These are phyloP conservation scores for Dunaliella sp. DNA, from an alignment of 139 green algal species.

Conservation along the genomic window DNA sequence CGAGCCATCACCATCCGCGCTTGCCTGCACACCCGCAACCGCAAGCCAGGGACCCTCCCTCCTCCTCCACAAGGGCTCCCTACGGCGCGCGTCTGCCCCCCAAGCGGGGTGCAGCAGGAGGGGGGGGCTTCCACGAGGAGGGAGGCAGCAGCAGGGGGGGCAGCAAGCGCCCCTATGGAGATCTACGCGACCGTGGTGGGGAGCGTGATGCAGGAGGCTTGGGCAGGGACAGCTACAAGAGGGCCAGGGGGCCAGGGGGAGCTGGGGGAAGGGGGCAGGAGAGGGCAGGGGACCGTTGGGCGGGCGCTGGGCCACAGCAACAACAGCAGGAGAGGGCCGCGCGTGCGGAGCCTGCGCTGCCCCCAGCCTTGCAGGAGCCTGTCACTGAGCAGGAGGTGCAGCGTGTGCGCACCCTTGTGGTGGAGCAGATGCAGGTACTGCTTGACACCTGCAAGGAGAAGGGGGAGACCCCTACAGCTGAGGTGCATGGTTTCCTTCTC, in stretches of 20 bases:
- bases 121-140: background rate
- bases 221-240: background rate
- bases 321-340: background rate
- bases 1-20: no score
- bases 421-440: constrained; percentile 1
- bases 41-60: no score
- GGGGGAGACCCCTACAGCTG: background rate
- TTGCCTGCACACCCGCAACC: no score
- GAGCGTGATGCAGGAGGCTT: background rate
- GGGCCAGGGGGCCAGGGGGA: background rate
- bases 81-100: background rate
- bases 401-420: constrained; percentile 1
- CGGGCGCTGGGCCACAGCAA: no score
- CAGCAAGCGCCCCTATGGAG: background rate
- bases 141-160: background rate
- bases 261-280: background rate
- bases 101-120: background rate
- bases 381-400: background rate
- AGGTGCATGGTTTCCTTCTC: background rate
- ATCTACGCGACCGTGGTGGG: background rate
- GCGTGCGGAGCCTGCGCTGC: background rate
- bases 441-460: background rate
- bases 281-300: background rate
- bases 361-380: background rate
- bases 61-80: background rate